Evolutionary conservation across 805 yeast genomes (phyloP).

Genomic region (Metschnikowia sp.): DNA sequence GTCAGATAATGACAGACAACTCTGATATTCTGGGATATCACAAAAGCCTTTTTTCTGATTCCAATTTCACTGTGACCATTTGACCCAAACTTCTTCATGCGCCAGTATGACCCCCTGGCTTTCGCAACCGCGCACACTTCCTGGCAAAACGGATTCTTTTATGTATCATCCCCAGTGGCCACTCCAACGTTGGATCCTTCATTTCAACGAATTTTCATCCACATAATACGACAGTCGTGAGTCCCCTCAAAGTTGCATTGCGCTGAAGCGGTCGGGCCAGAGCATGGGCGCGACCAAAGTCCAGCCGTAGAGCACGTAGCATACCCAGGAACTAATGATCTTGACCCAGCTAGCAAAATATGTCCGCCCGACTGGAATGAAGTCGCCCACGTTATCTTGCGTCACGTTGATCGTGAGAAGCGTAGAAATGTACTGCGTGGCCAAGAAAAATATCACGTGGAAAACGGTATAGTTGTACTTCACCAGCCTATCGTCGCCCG

Average conservation of each 20-base stretch:
- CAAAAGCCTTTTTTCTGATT: no score
- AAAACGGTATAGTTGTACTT: slow-evolving; percentile 84
- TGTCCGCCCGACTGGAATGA: slow-evolving; percentile 95
- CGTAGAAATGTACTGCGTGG: slow-evolving; percentile 96
- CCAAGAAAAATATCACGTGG: slow-evolving; percentile 88
- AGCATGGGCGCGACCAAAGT: slow-evolving; percentile 85
- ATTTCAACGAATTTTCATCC: not conserved
- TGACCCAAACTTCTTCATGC: no score
- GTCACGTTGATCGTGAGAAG: slow-evolving; percentile 88
- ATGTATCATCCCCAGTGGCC: no score
- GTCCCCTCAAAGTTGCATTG: slow-evolving; percentile 8
- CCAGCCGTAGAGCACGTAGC: slow-evolving; percentile 86
- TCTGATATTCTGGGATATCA: no score
- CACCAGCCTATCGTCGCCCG: slow-evolving; percentile 62
- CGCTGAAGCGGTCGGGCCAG: slow-evolving; percentile 78
- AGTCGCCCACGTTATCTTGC: slow-evolving; percentile 78
- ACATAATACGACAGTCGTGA: not conserved
- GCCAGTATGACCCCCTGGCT: no score
- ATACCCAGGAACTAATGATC: slow-evolving; percentile 87
- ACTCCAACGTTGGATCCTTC: not conserved
- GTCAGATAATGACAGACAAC: no score
- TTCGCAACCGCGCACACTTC: no score
- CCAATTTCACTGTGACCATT: no score
- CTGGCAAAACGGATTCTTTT: no score
- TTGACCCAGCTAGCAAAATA: slow-evolving; percentile 95